Evolutionary conservation across 345 rosid genomes (phyloP).

Genomic region (Eucalyptus lansdowneana): DNA sequence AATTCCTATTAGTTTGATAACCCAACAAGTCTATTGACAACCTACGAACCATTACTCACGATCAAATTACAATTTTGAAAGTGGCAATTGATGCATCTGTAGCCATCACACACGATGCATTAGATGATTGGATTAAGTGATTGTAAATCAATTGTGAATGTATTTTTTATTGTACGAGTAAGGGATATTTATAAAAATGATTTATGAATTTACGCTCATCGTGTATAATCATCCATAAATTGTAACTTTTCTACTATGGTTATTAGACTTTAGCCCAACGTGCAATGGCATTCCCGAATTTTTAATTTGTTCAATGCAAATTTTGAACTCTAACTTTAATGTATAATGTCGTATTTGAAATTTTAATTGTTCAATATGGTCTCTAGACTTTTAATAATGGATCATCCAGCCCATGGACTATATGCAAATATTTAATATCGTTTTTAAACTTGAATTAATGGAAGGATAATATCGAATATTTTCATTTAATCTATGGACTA

Average conservation of each 20-base stretch:
- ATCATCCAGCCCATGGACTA: fast-evolving
- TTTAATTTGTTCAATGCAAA: neutral
- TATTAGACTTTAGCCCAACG: fast-evolving
- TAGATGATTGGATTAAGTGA: too few relatives aligned
- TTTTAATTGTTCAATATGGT: fast-evolving
- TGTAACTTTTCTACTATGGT: neutral
- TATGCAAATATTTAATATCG: fast-evolving
- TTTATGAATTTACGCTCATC: fast-evolving
- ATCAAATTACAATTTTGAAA: neutral
- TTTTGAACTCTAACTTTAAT: neutral
- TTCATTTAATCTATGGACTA: neutral
- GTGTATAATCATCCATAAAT: fast-evolving
- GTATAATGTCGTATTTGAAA: fast-evolving
- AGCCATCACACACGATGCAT: neutral
- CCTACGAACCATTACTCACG: neutral
- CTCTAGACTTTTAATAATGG: neutral
- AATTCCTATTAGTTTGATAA: neutral
- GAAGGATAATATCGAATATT: fast-evolving
- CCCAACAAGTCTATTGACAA: too few relatives aligned
- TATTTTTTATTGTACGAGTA: neutral
- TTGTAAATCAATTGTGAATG: too few relatives aligned
- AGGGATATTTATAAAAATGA: neutral
- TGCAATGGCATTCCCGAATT: fast-evolving
- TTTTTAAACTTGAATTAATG: neutral
- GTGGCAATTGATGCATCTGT: neutral